These are phyloP conservation scores for Eurotiales sp. DNA, from an alignment of 2,329 filamentous ascomycete genomes.

Conservation along the genomic window DNA sequence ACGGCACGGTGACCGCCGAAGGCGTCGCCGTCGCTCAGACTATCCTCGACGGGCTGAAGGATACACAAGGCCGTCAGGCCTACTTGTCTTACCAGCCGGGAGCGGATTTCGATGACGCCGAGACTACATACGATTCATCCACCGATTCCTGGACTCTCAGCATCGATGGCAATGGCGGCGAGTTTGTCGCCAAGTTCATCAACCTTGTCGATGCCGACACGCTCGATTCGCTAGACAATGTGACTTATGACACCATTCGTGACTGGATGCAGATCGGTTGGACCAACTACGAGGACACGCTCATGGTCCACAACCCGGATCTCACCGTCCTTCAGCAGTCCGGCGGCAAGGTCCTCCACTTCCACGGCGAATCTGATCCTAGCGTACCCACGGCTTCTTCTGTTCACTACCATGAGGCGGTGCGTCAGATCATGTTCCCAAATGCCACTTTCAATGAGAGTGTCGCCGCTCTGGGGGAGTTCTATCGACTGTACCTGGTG, in stretches of 20 bases:
- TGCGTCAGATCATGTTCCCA: slow-evolving; percentile 50
- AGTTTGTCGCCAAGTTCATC: slow-evolving; percentile 23
- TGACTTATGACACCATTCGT: slow-evolving; percentile 55
- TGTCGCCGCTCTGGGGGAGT: slow-evolving; percentile 45
- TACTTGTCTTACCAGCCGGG: slow-evolving; percentile 38
- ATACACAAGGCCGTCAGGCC: slow-evolving; percentile 31
- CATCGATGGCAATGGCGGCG: slow-evolving; percentile 31
- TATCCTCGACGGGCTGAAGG: slow-evolving; percentile 34
- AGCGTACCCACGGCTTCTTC: slow-evolving; percentile 53
- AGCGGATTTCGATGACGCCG: slow-evolving; percentile 30
- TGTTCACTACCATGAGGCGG: slow-evolving; percentile 54
- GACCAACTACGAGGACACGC: slow-evolving; percentile 47
- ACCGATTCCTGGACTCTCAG: slow-evolving; percentile 30
- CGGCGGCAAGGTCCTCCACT: slow-evolving; percentile 57
- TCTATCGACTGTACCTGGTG: slow-evolving; percentile 54
- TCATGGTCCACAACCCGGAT: slow-evolving; percentile 54
- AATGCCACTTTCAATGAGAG: slow-evolving; percentile 36
- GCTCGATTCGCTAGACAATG: slow-evolving; percentile 42
- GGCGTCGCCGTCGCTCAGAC: slow-evolving; percentile 23
- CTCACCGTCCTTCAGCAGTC: slow-evolving; percentile 47
- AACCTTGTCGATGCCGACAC: slow-evolving; percentile 35
- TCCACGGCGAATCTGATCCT: slow-evolving; percentile 56
- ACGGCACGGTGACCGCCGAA: slow-evolving; percentile 18
- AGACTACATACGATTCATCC: slow-evolving; percentile 32
- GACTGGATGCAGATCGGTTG: slow-evolving; percentile 52